Percentiles rank a stretch among this genome's conserved stretches.
These are phyloP conservation scores for Streptanthus diversifolius DNA, from an alignment of 345 rosid genomes.

Conservation along the genomic window DNA sequence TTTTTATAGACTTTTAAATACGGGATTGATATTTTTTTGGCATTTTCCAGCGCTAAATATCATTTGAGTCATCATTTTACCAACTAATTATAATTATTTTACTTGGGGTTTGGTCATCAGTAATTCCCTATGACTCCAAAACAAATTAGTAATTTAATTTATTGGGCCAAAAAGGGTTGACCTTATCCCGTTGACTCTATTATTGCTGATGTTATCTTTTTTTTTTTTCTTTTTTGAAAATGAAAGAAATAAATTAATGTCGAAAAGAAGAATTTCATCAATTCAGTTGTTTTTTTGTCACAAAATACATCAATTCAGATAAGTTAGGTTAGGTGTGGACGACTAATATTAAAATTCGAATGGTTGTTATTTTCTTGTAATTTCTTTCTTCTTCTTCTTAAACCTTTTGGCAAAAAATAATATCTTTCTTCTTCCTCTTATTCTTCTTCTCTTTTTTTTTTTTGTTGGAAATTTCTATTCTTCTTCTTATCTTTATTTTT, in stretches of 20 bases:
- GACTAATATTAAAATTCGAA: not conserved
- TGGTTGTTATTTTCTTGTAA: not conserved
- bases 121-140: not conserved
- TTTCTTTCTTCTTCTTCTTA: not conserved
- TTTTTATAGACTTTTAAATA: not conserved
- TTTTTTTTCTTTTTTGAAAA: not conserved
- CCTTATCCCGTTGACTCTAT: not conserved
- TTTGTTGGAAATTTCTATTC: no score
- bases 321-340: not conserved
- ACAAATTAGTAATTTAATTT: not conserved
- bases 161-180: slow-evolving; percentile 18
- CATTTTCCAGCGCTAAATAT: not conserved
- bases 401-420: not conserved
- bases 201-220: not conserved
- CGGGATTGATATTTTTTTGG: not conserved
- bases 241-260: not conserved
- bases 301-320: not conserved
- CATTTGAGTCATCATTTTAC: slow-evolving; percentile 1
- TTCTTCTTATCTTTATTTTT: not conserved
- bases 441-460: not conserved
- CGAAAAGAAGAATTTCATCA: not conserved
- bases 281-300: no score
- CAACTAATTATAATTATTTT: not conserved
- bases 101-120: not conserved
- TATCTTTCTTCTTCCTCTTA: not conserved